Evolutionary conservation across 768 basidiomycete genomes (phyloP), one percentile per base, ranked within the genome.

Genomic region (Glaciozyma antarctica): DNA sequence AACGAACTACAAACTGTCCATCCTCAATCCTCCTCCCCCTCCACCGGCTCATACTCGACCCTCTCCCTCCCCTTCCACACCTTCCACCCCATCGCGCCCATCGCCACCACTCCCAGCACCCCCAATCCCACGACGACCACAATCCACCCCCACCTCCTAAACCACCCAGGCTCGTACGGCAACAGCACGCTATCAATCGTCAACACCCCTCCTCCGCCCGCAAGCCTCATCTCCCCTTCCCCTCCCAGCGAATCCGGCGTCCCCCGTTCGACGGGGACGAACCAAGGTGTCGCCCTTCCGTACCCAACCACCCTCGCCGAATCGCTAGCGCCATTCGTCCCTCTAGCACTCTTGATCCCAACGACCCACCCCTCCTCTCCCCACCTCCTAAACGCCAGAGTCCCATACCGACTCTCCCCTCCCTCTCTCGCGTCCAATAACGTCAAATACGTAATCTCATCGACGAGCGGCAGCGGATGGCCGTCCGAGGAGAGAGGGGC

Each of bases 131-230:
- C 70, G 1, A 78, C 77, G 4, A 83, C 83, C 6, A 87, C 84
- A 34, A 56, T 41, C 55, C 55, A 56, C 22, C 49, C 49, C n/a
- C 17, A 41, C 8, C 55, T 32, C n/a, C 55, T 32, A 84, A 86
- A 91, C 89, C 88, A 90, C 6, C 85, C 81, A 5, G 94, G 90
- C 64, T 85, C 79, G 75, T 91, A 98, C 43, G 95, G 95, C 28
- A 85, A 73, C 61, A 99, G 78, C 17, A 97, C 80, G 49, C 81
- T 80, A 78, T 95, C 89, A 65, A 98, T 87, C 77, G 86, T 82
- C 64, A 97, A 82, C 47, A 97, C 90, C 5, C 94, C 94, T 0
- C 93, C 94, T 17, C 60, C 65, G 3, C 60, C 81, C 79, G 16
- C 83, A 83, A 12, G 83, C 84, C 59, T 62, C 32, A 26, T 45